A percentile compares a stretch with the other conserved stretches of the same genome.
These are phyloP conservation scores for Epichloe coenophiala DNA, from an alignment of 2,329 filamentous ascomycete species.

Conservation along the genomic window DNA sequence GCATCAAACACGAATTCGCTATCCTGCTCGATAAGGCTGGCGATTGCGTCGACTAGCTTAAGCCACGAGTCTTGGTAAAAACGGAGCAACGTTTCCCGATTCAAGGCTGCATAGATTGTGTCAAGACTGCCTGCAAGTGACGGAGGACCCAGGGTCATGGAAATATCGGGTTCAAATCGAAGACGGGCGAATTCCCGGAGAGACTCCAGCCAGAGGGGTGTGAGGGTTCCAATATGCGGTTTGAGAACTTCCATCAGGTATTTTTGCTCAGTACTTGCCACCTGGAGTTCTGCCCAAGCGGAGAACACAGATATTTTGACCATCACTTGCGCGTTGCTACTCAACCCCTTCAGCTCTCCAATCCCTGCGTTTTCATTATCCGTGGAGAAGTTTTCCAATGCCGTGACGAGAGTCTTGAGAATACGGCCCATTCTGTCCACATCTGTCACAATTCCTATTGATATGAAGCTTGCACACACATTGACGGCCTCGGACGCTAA, in stretches of 20 bases:
- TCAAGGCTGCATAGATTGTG: constrained; percentile 86
- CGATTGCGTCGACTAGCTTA: constrained; percentile 92
- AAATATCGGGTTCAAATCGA: constrained; percentile 93
- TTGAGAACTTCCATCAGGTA: constrained; percentile 82
- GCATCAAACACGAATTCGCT: constrained; percentile 97
- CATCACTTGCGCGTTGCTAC: constrained; percentile 95
- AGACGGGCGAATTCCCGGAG: constrained; percentile 86
- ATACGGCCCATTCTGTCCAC: constrained; percentile 98
- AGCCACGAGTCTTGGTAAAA: constrained; percentile 98
- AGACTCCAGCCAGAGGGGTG: constrained; percentile 87
- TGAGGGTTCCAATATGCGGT: constrained; percentile 79
- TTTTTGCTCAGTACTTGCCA: constrained; percentile 81
- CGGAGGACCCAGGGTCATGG: constrained; percentile 70
- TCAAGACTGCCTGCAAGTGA: constrained; percentile 77
- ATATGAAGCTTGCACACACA: constrained; percentile 95
- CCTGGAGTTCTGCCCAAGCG: constrained; percentile 93
- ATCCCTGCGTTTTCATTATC: constrained; percentile 75
- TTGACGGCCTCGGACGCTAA: constrained; percentile 92
- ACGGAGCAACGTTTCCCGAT: constrained; percentile 79
- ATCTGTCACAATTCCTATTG: constrained; percentile 92
- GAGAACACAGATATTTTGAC: constrained; percentile 95
- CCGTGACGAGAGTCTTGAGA: constrained; percentile 79
- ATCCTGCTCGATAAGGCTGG: constrained; percentile 92
- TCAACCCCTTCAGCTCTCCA: constrained; percentile 82
- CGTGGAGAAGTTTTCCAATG: constrained; percentile 80